These are phyloP conservation scores for Saccharomycopsis phalli DNA, from an alignment of 1,139 yeast species.

Conservation along the genomic window DNA sequence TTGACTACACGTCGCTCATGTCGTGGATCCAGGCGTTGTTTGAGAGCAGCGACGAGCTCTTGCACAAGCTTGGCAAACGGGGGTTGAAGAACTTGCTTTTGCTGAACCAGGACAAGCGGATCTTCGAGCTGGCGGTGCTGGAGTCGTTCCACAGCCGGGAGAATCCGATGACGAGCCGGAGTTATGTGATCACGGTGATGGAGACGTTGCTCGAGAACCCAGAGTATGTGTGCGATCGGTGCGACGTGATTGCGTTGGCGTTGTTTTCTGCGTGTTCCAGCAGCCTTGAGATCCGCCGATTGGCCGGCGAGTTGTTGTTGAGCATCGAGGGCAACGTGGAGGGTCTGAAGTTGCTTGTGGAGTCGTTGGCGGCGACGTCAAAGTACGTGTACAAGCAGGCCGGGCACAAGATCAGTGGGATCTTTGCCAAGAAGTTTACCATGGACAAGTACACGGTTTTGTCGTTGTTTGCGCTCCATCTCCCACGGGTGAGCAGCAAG, in stretches of 20 bases:
- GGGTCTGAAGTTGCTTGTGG: constrained; percentile 34
- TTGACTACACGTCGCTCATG: constrained; percentile 61
- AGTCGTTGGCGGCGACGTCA: constrained; percentile 50
- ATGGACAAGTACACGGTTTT: constrained; percentile 53
- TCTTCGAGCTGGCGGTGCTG: constrained; percentile 54
- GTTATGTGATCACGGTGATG: constrained; percentile 65
- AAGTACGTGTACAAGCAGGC: constrained; percentile 74
- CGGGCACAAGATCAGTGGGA: constrained; percentile 56
- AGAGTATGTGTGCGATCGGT: constrained; percentile 38
- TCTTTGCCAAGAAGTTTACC: constrained; percentile 49
- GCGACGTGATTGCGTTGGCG: constrained; percentile 56
- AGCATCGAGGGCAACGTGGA: constrained; percentile 47
- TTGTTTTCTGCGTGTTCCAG: constrained; percentile 64
- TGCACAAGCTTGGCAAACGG: constrained; percentile 56
- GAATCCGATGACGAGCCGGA: constrained; percentile 44
- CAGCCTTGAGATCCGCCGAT: constrained; percentile 46
- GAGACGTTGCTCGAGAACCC: constrained; percentile 44
- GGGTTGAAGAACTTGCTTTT: constrained; percentile 64
- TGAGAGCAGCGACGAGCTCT: constrained; percentile 32
- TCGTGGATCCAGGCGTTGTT: constrained; percentile 74
- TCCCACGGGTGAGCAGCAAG: constrained; percentile 46
- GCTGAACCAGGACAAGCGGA: constrained; percentile 49
- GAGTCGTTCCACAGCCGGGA: constrained; percentile 57
- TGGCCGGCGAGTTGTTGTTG: constrained; percentile 53
- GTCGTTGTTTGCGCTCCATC: constrained; percentile 65